phyloP scores from a whole-genome alignment of 1,284 basidiomycete species.

The Grifola frondosa region DNA sequence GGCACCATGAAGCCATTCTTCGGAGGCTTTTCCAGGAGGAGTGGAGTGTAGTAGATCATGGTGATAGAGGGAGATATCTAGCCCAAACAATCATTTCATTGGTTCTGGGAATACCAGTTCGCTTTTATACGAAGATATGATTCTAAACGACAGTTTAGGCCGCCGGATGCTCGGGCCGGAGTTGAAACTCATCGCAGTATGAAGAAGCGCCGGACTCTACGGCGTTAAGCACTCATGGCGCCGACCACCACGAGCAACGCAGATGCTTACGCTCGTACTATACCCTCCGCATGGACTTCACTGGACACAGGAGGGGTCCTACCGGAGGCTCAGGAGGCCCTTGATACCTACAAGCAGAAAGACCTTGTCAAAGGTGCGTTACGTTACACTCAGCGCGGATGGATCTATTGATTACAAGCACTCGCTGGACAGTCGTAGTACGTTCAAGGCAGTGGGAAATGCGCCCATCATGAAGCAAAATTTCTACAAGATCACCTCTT shows the following conservation, averaged over 20 bases:
- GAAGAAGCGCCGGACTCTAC: neutral
- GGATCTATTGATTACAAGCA: neutral
- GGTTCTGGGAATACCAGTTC: neutral
- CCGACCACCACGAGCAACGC: slow-evolving; percentile 33
- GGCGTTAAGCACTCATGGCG: slow-evolving; percentile 10
- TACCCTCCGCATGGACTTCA: slow-evolving; percentile 44
- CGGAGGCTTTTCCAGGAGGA: no score
- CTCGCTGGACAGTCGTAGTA: slow-evolving; percentile 73
- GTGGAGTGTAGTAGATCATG: no score
- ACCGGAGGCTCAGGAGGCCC: slow-evolving; percentile 62
- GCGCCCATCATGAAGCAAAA: slow-evolving; percentile 99
- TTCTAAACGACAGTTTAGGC: no score
- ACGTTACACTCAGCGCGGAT: neutral
- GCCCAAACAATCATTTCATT: no score
- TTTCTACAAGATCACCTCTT: slow-evolving; percentile 96
- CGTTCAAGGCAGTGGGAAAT: slow-evolving; percentile 99
- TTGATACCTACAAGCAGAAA: slow-evolving; percentile 84
- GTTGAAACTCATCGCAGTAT: neutral
- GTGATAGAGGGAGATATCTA: no score
- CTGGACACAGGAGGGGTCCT: slow-evolving; percentile 43
- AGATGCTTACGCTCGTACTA: slow-evolving; percentile 41
- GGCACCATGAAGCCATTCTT: no score
- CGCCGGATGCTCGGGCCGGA: no score
- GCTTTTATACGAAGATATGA: no score
- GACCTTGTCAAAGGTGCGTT: slow-evolving; percentile 76